Evolutionary conservation across 768 basidiomycete species (phyloP).

Genomic region (Pleurotus platypus): DNA sequence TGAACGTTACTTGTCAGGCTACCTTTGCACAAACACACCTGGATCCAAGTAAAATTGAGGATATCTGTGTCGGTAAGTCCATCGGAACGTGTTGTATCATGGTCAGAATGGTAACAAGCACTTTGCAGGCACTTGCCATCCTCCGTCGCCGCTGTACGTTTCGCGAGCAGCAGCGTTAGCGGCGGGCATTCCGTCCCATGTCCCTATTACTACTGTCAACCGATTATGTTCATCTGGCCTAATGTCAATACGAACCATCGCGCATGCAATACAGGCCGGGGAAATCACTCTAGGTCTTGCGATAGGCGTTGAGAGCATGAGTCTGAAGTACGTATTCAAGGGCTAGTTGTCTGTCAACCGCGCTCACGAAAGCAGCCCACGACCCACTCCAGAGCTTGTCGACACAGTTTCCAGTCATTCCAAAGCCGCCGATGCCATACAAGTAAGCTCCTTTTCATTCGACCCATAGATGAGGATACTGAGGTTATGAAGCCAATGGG

Average conservation of each 20-base stretch:
- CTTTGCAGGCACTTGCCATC: conserved; percentile 71
- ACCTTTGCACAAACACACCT: conserved; percentile 63
- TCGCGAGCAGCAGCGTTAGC: conserved; percentile 85
- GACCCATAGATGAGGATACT: not conserved
- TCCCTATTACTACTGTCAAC: conserved; percentile 90
- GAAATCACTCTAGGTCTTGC: conserved; percentile 88
- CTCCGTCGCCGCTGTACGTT: conserved; percentile 76
- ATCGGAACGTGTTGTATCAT: not conserved
- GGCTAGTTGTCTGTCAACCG: conserved; percentile 3
- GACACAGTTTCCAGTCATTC: conserved; percentile 53
- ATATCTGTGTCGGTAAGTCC: conserved; percentile 78
- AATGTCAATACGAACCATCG: conserved; percentile 89
- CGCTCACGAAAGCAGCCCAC: conserved; percentile 41
- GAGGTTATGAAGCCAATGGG: conserved; percentile 70
- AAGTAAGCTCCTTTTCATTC: conserved; percentile 34
- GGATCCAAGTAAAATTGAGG: conserved; percentile 70
- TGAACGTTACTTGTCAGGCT: conserved; percentile 37
- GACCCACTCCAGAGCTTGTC: conserved; percentile 68
- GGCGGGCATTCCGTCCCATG: conserved; percentile 82
- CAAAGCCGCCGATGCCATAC: conserved; percentile 73
- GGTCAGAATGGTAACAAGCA: not conserved
- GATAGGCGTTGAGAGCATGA: conserved; percentile 81
- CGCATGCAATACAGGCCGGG: conserved; percentile 79
- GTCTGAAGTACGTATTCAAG: conserved; percentile 51
- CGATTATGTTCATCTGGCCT: conserved; percentile 92